These are phyloP conservation scores for Capsella bursapastoris DNA, from an alignment of 345 rosid genomes.

Conservation along the genomic window DNA sequence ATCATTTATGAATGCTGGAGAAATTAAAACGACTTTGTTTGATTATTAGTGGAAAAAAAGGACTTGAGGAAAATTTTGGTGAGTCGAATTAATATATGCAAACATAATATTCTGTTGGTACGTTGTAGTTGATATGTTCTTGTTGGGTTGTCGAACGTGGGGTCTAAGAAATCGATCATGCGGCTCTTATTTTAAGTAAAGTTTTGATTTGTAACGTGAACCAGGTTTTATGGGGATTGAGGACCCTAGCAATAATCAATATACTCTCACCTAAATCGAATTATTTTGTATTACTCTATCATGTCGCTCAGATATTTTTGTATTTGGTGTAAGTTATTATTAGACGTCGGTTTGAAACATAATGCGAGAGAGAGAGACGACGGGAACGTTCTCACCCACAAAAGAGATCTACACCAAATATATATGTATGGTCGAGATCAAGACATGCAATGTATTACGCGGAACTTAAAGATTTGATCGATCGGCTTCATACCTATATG, in stretches of 20 bases:
- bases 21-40: constrained; percentile 25
- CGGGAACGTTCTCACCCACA: constrained; percentile 36
- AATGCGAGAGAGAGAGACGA: constrained; percentile 30
- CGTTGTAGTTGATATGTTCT: constrained; percentile 2
- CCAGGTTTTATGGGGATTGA: neutral
- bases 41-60: constrained; percentile 19
- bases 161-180: constrained; percentile 40
- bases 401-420: neutral
- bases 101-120: constrained; percentile 41
- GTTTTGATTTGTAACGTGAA: constrained; percentile 26
- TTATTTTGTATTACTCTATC: constrained; percentile 22
- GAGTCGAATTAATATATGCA: constrained; percentile 34
- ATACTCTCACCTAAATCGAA: constrained; percentile 31
- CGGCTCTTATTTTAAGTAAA: constrained; percentile 31
- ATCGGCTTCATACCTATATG: constrained; percentile 24
- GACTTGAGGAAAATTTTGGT: constrained; percentile 26
- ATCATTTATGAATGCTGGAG: constrained; percentile 27
- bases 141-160: constrained; percentile 26
- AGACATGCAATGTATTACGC: constrained; percentile 39
- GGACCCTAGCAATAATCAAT: constrained; percentile 19
- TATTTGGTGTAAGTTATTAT: constrained; percentile 12
- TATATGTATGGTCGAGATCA: constrained; percentile 27
- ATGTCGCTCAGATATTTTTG: constrained; percentile 21
- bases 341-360: constrained; percentile 23
- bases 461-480: constrained; percentile 27